These are phyloP conservation scores for Geoglossum cookeanum DNA, from an alignment of 2,329 filamentous ascomycete genomes.

Conservation along the genomic window DNA sequence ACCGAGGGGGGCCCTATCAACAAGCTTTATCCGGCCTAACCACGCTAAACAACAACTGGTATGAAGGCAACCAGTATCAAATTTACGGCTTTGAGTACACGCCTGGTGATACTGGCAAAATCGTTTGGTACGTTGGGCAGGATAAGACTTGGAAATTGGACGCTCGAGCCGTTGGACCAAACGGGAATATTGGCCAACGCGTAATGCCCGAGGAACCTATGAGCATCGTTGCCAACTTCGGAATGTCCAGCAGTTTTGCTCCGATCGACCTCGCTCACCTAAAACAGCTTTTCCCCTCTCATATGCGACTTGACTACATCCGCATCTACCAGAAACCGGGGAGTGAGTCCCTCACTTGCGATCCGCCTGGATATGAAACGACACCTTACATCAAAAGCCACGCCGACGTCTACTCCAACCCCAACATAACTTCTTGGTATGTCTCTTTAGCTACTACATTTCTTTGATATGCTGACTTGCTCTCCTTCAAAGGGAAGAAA, in stretches of 20 bases:
- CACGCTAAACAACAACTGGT: conserved; percentile 46
- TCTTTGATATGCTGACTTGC: conserved; percentile 7
- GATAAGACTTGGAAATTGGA: conserved; percentile 45
- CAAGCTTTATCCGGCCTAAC: conserved; percentile 42
- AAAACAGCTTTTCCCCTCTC: conserved; percentile 36
- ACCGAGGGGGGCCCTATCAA: conserved; percentile 42
- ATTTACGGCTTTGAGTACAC: conserved; percentile 44
- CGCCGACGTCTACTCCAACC: conserved; percentile 39
- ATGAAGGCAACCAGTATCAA: conserved; percentile 43
- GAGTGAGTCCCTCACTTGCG: conserved; percentile 41
- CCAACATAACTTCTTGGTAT: conserved; percentile 45
- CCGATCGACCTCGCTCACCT: conserved; percentile 39
- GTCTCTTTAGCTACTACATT: conserved; percentile 10
- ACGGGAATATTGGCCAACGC: conserved; percentile 49
- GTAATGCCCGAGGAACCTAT: conserved; percentile 48
- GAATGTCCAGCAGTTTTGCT: conserved; percentile 49
- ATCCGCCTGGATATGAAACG: conserved; percentile 46
- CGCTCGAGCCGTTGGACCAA: conserved; percentile 39
- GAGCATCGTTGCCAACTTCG: conserved; percentile 48
- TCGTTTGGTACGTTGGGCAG: conserved; percentile 51
- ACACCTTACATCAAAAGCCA: conserved; percentile 47
- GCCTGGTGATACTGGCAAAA: conserved; percentile 37
- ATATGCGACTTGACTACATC: conserved; percentile 49
- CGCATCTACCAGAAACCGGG: conserved; percentile 49
- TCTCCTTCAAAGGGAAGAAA: conserved; percentile 18